A percentile compares a stretch with the other conserved stretches of the same genome.
These are phyloP conservation scores for Cordyceps cateniannulata DNA, from an alignment of 2,329 filamentous ascomycete genomes.

Conservation along the genomic window DNA sequence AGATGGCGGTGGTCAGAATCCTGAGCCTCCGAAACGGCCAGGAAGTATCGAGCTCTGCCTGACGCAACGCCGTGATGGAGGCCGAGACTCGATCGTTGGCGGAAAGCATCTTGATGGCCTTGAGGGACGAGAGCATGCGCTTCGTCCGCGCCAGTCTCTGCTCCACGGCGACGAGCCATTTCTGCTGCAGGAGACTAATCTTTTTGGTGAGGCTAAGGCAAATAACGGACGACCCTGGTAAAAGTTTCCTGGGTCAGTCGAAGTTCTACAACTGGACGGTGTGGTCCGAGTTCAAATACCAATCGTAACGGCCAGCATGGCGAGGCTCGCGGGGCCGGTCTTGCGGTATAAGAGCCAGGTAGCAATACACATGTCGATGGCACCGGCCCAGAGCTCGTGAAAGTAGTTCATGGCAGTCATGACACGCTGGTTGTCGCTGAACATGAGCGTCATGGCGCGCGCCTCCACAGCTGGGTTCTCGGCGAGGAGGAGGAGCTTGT, in stretches of 20 bases:
- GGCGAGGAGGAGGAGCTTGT: background rate
- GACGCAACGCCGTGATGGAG: background rate
- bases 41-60: background rate
- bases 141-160: background rate
- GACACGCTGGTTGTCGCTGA: slow-evolving; percentile 1
- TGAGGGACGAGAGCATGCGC: slow-evolving; percentile 1
- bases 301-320: background rate
- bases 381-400: slow-evolving; percentile 2
- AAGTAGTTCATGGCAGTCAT: slow-evolving; percentile 8
- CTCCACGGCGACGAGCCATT: background rate
- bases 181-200: background rate
- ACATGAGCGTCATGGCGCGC: slow-evolving; percentile 1
- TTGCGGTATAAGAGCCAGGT: slow-evolving; percentile 2
- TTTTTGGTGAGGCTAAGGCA: background rate
- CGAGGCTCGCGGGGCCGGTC: background rate
- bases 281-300: background rate
- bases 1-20: background rate
- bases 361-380: background rate
- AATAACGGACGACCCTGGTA: background rate
- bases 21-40: background rate
- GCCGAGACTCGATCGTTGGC: background rate
- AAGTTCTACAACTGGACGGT: background rate
- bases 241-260: background rate
- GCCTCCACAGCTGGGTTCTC: background rate
- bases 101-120: slow-evolving; percentile 3